These are phyloP conservation scores for Cryptosporidium canis DNA, from an alignment of 169 alveolate genomes.

Conservation along the genomic window DNA sequence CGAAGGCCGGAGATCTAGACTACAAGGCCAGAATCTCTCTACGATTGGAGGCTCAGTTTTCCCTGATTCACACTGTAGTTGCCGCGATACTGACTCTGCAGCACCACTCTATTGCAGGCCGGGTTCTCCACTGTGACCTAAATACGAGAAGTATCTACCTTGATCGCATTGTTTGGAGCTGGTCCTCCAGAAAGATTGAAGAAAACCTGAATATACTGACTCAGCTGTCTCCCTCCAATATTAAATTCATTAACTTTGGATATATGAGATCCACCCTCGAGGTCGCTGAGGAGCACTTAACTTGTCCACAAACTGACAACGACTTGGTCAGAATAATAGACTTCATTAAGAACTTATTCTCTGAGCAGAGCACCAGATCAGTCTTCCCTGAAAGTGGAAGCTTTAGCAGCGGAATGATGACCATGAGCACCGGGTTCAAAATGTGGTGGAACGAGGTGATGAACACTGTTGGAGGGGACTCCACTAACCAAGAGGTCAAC, in stretches of 20 bases:
- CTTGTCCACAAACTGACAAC: constrained; percentile 50
- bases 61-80: constrained; percentile 24
- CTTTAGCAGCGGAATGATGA: constrained; percentile 28
- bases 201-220: constrained; percentile 39
- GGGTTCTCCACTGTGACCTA: constrained; percentile 58
- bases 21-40: constrained; percentile 13
- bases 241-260: constrained; percentile 56
- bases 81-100: constrained; percentile 57
- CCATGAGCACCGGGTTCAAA: constrained; percentile 32
- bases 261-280: constrained; percentile 54
- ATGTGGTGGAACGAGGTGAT: constrained; percentile 55
- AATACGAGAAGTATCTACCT: constrained; percentile 38
- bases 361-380: constrained; percentile 52
- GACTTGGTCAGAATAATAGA: constrained; percentile 36
- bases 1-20: background rate
- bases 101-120: constrained; percentile 68
- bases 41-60: constrained; percentile 50
- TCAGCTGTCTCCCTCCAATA: constrained; percentile 29
- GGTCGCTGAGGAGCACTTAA: background rate
- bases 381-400: constrained; percentile 42
- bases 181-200: constrained; percentile 36
- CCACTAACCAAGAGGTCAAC: background rate
- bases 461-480: constrained; percentile 22
- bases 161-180: constrained; percentile 61
- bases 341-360: constrained; percentile 16